Evolutionary conservation across 257 asterid species (phyloP).

Genomic region (Penstemon eatonii): DNA sequence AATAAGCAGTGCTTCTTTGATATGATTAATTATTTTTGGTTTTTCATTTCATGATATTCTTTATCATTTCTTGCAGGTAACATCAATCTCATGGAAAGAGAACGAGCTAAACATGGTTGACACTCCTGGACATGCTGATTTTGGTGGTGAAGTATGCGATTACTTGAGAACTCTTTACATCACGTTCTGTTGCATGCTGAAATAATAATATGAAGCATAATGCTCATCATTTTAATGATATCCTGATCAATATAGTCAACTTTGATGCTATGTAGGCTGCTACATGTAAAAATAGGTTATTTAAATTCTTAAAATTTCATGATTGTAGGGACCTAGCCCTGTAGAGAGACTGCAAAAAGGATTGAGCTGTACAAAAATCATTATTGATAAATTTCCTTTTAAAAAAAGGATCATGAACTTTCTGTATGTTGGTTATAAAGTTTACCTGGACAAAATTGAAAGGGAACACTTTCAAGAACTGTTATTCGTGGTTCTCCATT

Average conservation of each 20-base stretch:
- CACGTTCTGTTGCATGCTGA: constrained; percentile 2
- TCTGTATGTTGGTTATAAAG: background rate
- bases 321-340: background rate
- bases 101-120: constrained; percentile 99
- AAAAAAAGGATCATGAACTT: background rate
- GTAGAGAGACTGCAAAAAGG: background rate
- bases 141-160: constrained; percentile 96
- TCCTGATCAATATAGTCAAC: background rate
- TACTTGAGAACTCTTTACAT: constrained; percentile 27
- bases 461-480: background rate
- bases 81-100: constrained; percentile 90
- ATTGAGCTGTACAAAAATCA: background rate
- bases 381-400: background rate
- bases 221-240: background rate
- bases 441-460: background rate
- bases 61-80: constrained; percentile 62
- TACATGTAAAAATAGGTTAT: background rate
- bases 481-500: background rate
- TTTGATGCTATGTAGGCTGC: background rate
- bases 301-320: background rate
- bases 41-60: constrained; percentile 9
- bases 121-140: constrained; percentile 99
- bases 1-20: too few relatives aligned
- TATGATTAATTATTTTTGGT: too few relatives aligned
- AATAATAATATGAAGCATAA: background rate